Conservation (phyloP, 257 asterid species). For the Solanum lycopersicoides region DNA sequence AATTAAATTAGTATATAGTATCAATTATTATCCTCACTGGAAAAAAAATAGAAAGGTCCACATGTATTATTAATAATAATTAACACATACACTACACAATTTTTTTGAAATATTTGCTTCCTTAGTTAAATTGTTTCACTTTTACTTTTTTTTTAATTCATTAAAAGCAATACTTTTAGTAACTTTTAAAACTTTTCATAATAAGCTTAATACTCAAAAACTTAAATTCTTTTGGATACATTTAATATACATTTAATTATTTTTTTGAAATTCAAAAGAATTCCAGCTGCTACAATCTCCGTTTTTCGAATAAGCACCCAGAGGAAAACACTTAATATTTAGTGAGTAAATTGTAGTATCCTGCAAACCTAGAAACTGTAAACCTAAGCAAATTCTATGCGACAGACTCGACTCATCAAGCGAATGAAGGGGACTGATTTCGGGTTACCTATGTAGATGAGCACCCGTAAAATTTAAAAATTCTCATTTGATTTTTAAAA, state of each 20-base stretch:
- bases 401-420: neutral
- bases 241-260: too few relatives aligned
- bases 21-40: neutral
- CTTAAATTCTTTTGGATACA: too few relatives aligned
- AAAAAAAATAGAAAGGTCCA: neutral
- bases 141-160: neutral
- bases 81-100: neutral
- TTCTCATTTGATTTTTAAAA: too few relatives aligned
- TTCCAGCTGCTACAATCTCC: accelerated
- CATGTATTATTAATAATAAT: too few relatives aligned
- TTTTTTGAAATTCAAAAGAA: too few relatives aligned
- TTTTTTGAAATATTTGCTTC: neutral
- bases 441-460: neutral
- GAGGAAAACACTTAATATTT: too few relatives aligned
- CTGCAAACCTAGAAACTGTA: too few relatives aligned
- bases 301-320: accelerated
- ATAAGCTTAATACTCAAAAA: neutral
- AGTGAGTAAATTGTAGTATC: neutral
- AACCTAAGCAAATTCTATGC: too few relatives aligned
- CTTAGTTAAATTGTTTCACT: too few relatives aligned
- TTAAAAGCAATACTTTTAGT: too few relatives aligned
- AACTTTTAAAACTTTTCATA: too few relatives aligned
- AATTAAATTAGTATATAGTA: neutral
- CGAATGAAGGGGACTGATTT: accelerated
- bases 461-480: neutral